Evolutionary conservation across 2,329 filamentous ascomycete species (phyloP), one percentile per base, ranked within the genome.

Genomic region (Talaromyces verruculosus): DNA sequence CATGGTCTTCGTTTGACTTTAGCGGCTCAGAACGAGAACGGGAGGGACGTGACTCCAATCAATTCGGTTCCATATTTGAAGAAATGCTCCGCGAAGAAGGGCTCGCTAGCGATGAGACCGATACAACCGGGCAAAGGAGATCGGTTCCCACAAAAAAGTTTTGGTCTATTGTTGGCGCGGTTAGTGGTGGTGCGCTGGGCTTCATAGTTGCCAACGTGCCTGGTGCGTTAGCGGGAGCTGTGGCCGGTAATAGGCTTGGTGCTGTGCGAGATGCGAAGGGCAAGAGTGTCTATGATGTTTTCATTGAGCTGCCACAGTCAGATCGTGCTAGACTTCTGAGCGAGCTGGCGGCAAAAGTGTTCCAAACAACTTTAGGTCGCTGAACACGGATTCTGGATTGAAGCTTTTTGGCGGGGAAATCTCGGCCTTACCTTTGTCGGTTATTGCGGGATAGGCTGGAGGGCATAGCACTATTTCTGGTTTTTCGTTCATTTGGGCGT

Each of bases 171-270:
- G 76, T 97, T 0, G 95, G 95, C 2, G 93, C 92, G 1, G 78
- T 94, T 47, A 95, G 92, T 74, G 95, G 95, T 37, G 94, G 90
- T 13, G 91, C 92, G 2, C 85, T 99, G 77, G 95, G 95, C 0
- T 98, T 98, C 78, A 99, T 99, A 71, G 86, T 98, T 30, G 95
- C 90, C 33, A 98, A 98, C 76, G 87, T 97, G 59, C 91, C 94
- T 0, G 95, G 95, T 0, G 85, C 94, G 73, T 78, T 98, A 43
- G 94, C 94, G 0, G 95, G 95, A 2, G 92, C 92, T 2, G 93
- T 97, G 2, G 94, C 93, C 0, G 95, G 95, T 11, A 98, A 97
- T 79, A 82, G 93, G 61, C 80, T 98, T n/a, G 95, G 95, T 0
- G 91, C 92, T 6, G 87, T 99, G 22, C 84, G 95, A 65, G 95